Evolutionary conservation across 306 rosid genomes (phyloP).

Genomic region (Vigna hirtella): DNA sequence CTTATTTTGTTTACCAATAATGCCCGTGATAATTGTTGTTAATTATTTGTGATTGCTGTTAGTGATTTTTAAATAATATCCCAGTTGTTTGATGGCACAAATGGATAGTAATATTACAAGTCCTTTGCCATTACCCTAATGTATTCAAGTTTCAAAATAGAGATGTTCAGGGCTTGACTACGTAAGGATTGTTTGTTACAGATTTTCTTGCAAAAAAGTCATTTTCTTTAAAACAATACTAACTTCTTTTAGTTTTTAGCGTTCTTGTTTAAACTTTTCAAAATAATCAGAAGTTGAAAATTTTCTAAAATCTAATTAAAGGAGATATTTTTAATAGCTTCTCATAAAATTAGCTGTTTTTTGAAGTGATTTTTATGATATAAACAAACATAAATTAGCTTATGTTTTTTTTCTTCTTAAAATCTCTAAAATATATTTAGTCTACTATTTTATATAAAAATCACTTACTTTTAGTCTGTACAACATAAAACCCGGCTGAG

Average conservation of each 20-base stretch:
- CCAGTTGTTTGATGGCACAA: slow-evolving; percentile 32
- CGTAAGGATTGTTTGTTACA: neutral
- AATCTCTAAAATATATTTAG: neutral
- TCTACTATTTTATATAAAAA: no score
- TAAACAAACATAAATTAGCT: neutral
- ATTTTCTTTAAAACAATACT: no score
- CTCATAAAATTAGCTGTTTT: neutral
- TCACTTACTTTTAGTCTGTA: neutral
- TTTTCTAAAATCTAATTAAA: neutral
- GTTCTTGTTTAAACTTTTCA: neutral
- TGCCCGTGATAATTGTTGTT: slow-evolving; percentile 23
- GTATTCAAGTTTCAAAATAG: slow-evolving; percentile 25
- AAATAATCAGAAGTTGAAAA: neutral
- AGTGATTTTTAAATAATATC: neutral
- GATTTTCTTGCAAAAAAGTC: neutral
- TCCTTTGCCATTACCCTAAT: slow-evolving; percentile 18
- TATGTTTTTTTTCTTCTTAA: neutral
- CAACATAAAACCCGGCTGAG: neutral
- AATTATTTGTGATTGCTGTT: neutral
- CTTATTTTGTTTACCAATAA: neutral
- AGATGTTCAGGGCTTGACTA: slow-evolving; percentile 35
- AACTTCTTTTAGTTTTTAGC: neutral
- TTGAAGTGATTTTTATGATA: neutral
- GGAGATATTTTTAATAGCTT: neutral
- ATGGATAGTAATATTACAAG: neutral